phyloP scores from a whole-genome alignment of 2,329 filamentous ascomycete genomes.

The Ramichloridium luteum region DNA sequence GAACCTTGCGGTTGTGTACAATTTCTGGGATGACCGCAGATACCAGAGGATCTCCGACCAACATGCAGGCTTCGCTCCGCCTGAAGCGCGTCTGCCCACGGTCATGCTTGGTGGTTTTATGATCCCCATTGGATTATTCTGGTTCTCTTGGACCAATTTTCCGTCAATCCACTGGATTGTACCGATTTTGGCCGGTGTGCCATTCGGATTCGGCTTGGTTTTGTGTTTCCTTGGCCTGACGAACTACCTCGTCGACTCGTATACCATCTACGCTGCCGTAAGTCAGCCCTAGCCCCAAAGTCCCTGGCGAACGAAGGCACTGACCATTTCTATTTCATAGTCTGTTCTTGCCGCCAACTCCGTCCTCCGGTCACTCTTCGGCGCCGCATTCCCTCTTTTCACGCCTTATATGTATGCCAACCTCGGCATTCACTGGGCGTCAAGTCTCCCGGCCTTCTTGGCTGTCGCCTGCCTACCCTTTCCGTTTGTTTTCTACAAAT shows the following conservation, averaged over 20 bases:
- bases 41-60: constrained; percentile 36
- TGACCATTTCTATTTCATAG: not conserved
- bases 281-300: not conserved
- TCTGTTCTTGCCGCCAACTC: constrained; percentile 66
- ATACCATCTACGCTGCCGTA: constrained; percentile 57
- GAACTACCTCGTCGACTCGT: constrained; percentile 50
- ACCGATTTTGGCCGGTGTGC: constrained; percentile 35
- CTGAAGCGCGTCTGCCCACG: constrained; percentile 46
- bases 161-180: constrained; percentile 43
- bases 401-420: constrained; percentile 46
- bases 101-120: not conserved
- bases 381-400: constrained; percentile 70
- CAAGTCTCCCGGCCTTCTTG: constrained; percentile 60
- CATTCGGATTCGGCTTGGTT: constrained; percentile 46
- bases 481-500: constrained; percentile 61
- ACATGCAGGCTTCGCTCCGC: constrained; percentile 43
- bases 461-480: constrained; percentile 58
- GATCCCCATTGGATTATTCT: constrained; percentile 8
- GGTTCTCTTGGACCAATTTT: constrained; percentile 51
- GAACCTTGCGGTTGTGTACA: constrained; percentile 41
- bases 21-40: constrained; percentile 37
- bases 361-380: constrained; percentile 63
- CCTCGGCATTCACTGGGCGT: constrained; percentile 57
- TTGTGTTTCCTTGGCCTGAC: constrained; percentile 47
- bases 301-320: not conserved